A percentile compares a stretch with the other conserved stretches of the same genome.
Evolutionary conservation across 768 basidiomycete genomes (phyloP).

Genomic region (Agrocybe praecox): DNA sequence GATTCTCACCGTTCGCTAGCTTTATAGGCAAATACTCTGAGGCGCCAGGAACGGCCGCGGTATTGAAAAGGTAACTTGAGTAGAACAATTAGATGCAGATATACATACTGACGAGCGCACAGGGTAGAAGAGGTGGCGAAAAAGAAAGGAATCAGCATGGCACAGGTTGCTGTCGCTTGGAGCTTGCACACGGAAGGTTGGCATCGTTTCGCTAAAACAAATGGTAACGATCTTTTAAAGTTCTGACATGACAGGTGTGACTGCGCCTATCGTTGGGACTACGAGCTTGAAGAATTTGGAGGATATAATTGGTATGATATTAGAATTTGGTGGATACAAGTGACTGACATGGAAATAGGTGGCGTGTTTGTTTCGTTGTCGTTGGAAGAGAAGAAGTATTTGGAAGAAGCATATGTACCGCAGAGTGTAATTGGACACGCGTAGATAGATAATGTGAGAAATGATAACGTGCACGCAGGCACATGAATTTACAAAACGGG

Average conservation of each 20-base stretch:
- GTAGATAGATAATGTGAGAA: neutral
- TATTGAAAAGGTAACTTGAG: conserved; percentile 38
- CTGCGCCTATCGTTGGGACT: conserved; percentile 60
- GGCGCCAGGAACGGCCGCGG: conserved; percentile 30
- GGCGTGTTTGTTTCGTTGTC: conserved; percentile 38
- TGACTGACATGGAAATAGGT: conserved; percentile 20
- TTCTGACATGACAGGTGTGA: conserved; percentile 31
- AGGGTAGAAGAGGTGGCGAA: conserved; percentile 61
- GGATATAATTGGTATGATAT: conserved; percentile 46
- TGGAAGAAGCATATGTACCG: conserved; percentile 55
- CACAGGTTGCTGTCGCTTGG: conserved; percentile 58
- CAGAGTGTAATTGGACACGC: conserved; percentile 45
- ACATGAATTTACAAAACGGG: neutral
- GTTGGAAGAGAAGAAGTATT: conserved; percentile 46
- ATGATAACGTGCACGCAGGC: neutral
- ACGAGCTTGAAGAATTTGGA: conserved; percentile 51
- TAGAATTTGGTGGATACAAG: neutral
- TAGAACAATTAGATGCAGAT: neutral
- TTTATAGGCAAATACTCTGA: conserved; percentile 17
- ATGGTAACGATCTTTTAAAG: neutral
- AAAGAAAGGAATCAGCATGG: conserved; percentile 54
- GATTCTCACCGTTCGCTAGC: neutral
- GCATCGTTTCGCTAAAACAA: neutral
- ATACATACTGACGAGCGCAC: neutral
- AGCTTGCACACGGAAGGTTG: conserved; percentile 40